Conservation (phyloP, 73 alveolate species). For the Halteria grandinella region DNA sequence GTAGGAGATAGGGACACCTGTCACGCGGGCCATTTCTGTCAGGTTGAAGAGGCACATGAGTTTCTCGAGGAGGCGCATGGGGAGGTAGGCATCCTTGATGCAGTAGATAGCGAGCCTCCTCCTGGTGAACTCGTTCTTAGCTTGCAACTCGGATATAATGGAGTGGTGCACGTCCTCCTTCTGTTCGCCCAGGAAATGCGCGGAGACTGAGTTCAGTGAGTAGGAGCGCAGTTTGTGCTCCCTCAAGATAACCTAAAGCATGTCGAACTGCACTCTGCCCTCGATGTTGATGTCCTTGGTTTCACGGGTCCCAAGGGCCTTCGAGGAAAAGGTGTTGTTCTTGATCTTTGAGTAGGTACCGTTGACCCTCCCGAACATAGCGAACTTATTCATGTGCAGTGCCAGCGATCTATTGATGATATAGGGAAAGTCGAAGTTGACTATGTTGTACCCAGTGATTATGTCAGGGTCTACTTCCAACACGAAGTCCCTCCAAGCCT, state of each 20-base stretch:
- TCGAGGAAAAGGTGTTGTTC: constrained; percentile 87
- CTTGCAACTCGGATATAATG: constrained; percentile 65
- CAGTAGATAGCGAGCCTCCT: constrained; percentile 98
- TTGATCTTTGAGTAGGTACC: constrained; percentile 75
- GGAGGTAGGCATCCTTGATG: constrained; percentile 97
- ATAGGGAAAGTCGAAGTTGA: constrained; percentile 98
- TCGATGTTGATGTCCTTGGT: constrained; percentile 94
- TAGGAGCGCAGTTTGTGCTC: constrained; percentile 98
- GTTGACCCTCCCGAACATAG: constrained; percentile 83
- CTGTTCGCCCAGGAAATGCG: constrained; percentile 96
- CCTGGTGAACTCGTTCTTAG: constrained; percentile 81
- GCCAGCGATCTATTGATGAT: constrained; percentile 90
- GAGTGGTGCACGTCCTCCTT: constrained; percentile 98
- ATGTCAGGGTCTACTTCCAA: constrained; percentile 98
- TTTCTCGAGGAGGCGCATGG: constrained; percentile 94
- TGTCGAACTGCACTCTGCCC: constrained; percentile 97
- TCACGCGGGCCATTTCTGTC: constrained; percentile 99
- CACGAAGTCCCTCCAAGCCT: constrained; percentile 89
- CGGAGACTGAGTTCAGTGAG: constrained; percentile 97
- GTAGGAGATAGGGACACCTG: constrained; percentile 93
- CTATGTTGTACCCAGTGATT: constrained; percentile 98
- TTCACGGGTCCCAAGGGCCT: constrained; percentile 97
- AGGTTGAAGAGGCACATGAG: constrained; percentile 92
- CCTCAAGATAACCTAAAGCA: constrained; percentile 96
- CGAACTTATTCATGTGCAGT: constrained; percentile 79